Evolutionary conservation across 2,329 filamentous ascomycete species (phyloP).

Genomic region (Colletotrichum cereale): DNA sequence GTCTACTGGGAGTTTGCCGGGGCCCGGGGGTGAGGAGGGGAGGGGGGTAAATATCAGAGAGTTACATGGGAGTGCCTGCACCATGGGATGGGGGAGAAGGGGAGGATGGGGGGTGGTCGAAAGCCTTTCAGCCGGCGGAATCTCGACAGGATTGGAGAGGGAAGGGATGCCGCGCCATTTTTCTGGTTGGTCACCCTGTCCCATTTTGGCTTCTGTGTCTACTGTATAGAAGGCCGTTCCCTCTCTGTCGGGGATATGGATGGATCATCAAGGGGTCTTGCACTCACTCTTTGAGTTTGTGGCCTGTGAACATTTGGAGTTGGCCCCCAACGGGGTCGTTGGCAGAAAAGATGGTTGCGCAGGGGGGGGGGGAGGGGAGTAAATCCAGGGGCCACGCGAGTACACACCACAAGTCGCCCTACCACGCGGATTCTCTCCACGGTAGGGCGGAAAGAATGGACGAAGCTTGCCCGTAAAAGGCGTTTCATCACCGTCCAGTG

Average conservation of each 20-base stretch:
- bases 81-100: not conserved
- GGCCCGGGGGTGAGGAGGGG: no score
- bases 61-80: not conserved
- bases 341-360: not conserved
- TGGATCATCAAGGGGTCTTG: slow-evolving; percentile 36
- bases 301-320: slow-evolving; percentile 19
- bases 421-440: not conserved
- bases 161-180: not conserved
- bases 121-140: slow-evolving; percentile 19
- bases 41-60: not conserved
- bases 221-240: not conserved
- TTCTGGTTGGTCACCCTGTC: not conserved
- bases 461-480: slow-evolving; percentile 17
- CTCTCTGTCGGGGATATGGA: slow-evolving; percentile 19
- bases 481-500: slow-evolving; percentile 26
- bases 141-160: slow-evolving; percentile 6
- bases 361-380: not conserved
- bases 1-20: slow-evolving; percentile 11
- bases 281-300: slow-evolving; percentile 29
- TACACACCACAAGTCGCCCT: not conserved
- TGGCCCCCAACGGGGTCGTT: slow-evolving; percentile 22
- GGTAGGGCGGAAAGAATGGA: not conserved
- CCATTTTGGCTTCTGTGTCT: not conserved
- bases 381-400: not conserved
- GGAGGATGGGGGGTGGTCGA: not conserved